Conservation (phyloP, 2,329 filamentous ascomycete genomes). For the Lecanicillium sp. region DNA sequence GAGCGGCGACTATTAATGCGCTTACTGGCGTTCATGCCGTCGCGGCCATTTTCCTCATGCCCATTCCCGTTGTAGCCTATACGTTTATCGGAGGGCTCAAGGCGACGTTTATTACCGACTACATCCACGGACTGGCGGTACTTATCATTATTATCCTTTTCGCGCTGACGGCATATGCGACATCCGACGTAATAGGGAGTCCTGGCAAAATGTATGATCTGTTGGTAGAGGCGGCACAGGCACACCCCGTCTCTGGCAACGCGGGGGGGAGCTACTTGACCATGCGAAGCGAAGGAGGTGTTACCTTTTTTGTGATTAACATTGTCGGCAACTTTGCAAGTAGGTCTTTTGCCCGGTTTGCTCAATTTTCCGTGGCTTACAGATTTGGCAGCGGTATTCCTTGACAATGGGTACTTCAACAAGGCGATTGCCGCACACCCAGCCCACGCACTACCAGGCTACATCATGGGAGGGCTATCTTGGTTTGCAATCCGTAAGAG, state of each 20-base stretch:
- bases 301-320: conserved; percentile 88
- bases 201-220: conserved; percentile 72
- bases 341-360: too few relatives aligned
- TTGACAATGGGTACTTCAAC: conserved; percentile 87
- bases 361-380: conserved; percentile 29
- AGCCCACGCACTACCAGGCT: conserved; percentile 78
- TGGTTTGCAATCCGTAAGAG: conserved; percentile 76
- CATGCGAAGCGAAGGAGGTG: conserved; percentile 64
- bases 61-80: conserved; percentile 72
- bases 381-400: conserved; percentile 77
- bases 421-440: conserved; percentile 86
- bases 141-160: conserved; percentile 82
- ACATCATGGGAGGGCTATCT: conserved; percentile 74
- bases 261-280: conserved; percentile 76
- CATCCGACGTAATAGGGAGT: conserved; percentile 62
- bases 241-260: conserved; percentile 74
- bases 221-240: conserved; percentile 56
- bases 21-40: conserved; percentile 46
- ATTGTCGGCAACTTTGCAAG: conserved; percentile 63
- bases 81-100: conserved; percentile 75
- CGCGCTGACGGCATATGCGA: conserved; percentile 72
- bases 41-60: conserved; percentile 77
- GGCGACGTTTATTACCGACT: conserved; percentile 79
- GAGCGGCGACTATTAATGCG: conserved; percentile 47
- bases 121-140: conserved; percentile 77